Evolutionary conservation across 106 monocot genomes (phyloP).

Genomic region (Iris macrosiphon): DNA sequence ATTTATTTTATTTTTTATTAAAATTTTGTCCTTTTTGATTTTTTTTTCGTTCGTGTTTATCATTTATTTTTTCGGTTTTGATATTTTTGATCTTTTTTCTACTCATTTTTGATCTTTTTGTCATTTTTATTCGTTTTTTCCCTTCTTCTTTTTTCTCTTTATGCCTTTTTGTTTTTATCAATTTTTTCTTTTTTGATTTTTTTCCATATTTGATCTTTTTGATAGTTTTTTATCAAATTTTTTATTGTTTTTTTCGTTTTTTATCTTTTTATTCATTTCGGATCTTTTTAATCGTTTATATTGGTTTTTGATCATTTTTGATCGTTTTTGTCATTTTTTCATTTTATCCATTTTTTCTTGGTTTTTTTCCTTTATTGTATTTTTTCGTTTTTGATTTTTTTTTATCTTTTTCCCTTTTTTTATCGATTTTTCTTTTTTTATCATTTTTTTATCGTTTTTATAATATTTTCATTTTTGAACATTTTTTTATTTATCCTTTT

Average conservation of each 20-base stretch:
- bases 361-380: too few relatives aligned
- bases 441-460: too few relatives aligned
- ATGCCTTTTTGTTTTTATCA: not conserved
- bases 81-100: not conserved
- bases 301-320: not conserved
- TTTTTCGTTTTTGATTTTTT: too few relatives aligned
- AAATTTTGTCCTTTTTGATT: too few relatives aligned
- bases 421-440: too few relatives aligned
- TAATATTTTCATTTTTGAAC: too few relatives aligned
- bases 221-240: not conserved
- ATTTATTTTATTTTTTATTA: too few relatives aligned
- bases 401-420: too few relatives aligned
- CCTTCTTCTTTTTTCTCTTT: not conserved
- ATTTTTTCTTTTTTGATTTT: not conserved
- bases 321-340: not conserved
- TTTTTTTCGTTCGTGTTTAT: too few relatives aligned
- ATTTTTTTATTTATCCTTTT: too few relatives aligned
- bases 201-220: not conserved
- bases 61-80: not conserved
- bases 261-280: not conserved
- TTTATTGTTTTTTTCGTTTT: not conserved
- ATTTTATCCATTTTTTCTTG: too few relatives aligned
- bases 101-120: not conserved
- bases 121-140: not conserved
- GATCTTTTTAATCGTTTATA: not conserved